Evolutionary conservation across 495 filamentous ascomycete species (phyloP).

Genomic region (Penicillium manginii): DNA sequence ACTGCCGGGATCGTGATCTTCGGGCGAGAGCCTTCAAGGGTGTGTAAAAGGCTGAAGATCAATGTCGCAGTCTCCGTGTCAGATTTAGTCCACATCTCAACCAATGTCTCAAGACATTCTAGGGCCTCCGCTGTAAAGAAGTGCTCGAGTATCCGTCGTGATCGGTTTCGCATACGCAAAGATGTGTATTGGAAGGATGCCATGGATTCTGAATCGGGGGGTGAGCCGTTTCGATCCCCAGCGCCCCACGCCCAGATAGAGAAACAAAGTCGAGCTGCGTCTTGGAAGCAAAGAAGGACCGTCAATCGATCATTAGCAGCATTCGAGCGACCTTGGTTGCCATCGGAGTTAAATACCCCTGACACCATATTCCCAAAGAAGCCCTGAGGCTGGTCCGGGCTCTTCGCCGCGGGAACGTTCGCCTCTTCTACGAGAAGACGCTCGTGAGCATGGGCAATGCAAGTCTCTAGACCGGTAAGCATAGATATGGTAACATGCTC

Average conservation of each 20-base stretch:
- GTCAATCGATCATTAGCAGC: conserved; percentile 93
- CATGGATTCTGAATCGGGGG: conserved; percentile 68
- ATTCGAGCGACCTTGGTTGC: conserved; percentile 69
- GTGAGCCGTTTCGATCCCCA: conserved; percentile 56
- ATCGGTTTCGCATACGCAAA: conserved; percentile 83
- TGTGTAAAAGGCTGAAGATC: conserved; percentile 85
- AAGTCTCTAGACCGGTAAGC: conserved; percentile 86
- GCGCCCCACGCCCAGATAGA: conserved; percentile 93
- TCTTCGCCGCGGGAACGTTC: conserved; percentile 67
- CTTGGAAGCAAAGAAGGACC: conserved; percentile 94
- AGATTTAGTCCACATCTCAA: conserved; percentile 74
- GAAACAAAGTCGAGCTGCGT: conserved; percentile 89
- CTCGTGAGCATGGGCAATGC: conserved; percentile 86
- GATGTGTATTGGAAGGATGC: conserved; percentile 91
- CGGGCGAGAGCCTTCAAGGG: conserved; percentile 86
- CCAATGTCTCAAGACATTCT: conserved; percentile 89
- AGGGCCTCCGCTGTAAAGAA: conserved; percentile 93
- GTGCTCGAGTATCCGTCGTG: conserved; percentile 85
- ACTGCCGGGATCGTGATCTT: conserved; percentile 94
- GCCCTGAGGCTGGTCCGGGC: conserved; percentile 81
- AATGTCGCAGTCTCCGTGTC: conserved; percentile 42
- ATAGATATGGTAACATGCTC: conserved; percentile 66
- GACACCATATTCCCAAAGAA: conserved; percentile 98
- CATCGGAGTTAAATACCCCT: conserved; percentile 83
- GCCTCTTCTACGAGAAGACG: conserved; percentile 76